phyloP scores from a whole-genome alignment of 768 basidiomycete genomes.

The Termitomyces sp. region DNA sequence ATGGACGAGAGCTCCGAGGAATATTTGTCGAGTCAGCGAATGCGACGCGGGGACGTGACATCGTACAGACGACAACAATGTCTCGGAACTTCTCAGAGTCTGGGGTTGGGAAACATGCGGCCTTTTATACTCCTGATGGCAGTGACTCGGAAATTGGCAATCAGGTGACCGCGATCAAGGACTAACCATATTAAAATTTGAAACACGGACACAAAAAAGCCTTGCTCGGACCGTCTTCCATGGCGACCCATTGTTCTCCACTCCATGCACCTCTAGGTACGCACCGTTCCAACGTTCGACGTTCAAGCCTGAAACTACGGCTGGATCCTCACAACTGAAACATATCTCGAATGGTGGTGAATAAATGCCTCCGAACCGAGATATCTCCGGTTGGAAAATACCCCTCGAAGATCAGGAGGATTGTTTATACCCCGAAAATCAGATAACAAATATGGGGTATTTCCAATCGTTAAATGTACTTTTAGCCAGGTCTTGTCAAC shows the following conservation, averaged over 20 bases:
- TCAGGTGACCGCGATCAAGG: constrained; percentile 16
- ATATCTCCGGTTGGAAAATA: neutral
- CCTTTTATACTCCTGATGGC: constrained; percentile 6
- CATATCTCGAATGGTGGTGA: neutral
- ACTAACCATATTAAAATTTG: neutral
- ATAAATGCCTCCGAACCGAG: neutral
- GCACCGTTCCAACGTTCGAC: neutral
- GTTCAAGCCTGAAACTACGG: neutral
- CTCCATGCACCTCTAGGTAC: neutral
- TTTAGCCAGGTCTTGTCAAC: neutral
- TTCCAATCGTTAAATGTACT: neutral
- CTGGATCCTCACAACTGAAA: neutral
- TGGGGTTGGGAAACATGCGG: constrained; percentile 12
- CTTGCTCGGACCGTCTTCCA: neutral
- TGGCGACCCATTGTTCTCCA: neutral
- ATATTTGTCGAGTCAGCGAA: constrained; percentile 18
- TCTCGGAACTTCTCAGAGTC: constrained; percentile 12
- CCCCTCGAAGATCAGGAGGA: neutral
- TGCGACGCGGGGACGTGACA: constrained; percentile 16
- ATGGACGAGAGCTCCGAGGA: constrained; percentile 12
- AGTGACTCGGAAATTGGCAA: neutral
- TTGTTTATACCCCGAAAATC: neutral
- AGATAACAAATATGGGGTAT: neutral
- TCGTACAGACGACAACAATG: constrained; percentile 12
- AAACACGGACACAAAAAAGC: neutral